phyloP scores from a whole-genome alignment of 441 rosid species.

The Gossypium lobatum region DNA sequence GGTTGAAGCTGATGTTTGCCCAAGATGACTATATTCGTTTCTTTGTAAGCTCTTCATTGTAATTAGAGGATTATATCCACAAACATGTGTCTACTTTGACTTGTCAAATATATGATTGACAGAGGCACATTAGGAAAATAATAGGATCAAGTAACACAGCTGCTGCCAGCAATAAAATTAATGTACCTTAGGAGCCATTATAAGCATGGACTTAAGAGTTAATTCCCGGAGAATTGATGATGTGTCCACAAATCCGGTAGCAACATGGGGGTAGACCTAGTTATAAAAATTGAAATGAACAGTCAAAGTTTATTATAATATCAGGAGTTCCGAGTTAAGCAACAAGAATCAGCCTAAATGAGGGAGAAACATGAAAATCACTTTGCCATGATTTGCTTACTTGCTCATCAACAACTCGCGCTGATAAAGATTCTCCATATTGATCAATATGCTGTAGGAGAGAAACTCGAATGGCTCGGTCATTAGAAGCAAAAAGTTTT shows the following conservation, averaged over 20 bases:
- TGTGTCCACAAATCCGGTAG: conserved; percentile 88
- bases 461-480: conserved; percentile 85
- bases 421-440: conserved; percentile 83
- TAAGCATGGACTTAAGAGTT: conserved; percentile 98
- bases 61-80: not conserved
- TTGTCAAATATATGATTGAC: not conserved
- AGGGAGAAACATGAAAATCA: conserved; percentile 12
- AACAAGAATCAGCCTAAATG: conserved; percentile 12
- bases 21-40: not conserved
- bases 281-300: conserved; percentile 13
- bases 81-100: not conserved
- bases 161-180: conserved; percentile 6
- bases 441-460: conserved; percentile 97
- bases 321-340: conserved; percentile 10
- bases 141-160: not conserved
- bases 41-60: not conserved
- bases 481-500: conserved; percentile 84
- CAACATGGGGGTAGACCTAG: conserved; percentile 89
- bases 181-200: conserved; percentile 91
- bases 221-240: conserved; percentile 94
- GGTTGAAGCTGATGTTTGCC: not conserved
- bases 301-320: conserved; percentile 12
- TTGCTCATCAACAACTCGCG: conserved; percentile 91
- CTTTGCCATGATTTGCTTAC: conserved; percentile 35
- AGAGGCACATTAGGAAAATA: not conserved